Base-by-base conservation (phyloP, 129 eudicot genomes). In the Centella asiatica region DNA sequence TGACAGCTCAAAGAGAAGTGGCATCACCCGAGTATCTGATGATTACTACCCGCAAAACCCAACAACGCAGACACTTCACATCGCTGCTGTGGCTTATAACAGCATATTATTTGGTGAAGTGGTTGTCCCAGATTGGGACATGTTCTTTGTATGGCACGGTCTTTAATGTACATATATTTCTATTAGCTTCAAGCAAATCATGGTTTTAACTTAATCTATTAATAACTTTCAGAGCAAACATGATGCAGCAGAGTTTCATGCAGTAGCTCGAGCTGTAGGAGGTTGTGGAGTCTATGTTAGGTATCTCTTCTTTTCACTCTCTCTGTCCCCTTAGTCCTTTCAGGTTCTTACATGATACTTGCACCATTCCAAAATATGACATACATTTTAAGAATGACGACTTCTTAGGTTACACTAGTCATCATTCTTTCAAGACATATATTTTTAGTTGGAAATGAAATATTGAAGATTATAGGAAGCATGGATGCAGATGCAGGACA, bases 281-380 rank as follows among this genome's bases (percentile, higher is more conserved):
- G 83, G 83, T 31, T 77, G 83, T 64, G 78, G 78, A 40, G 48
- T 77, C 48, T 77, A 77, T 28, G 83, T 78, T 32, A 78, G 83
- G 83, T 78, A 60, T 7, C n/a, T n/a, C n/a, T n/a, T n/a, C n/a
- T n/a, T n/a, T n/a, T n/a, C n/a, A n/a, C n/a, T n/a, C n/a, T n/a
- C n/a, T n/a, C n/a, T n/a, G n/a, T n/a, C n/a, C n/a, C n/a, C n/a
- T n/a, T n/a, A n/a, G n/a, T n/a, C n/a, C n/a, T n/a, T n/a, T n/a
- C n/a, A n/a, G n/a, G n/a, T n/a, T n/a, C n/a, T n/a, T n/a, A n/a
- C n/a, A n/a, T n/a, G n/a, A n/a, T n/a, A n/a, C n/a, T n/a, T n/a
- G n/a, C n/a, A n/a, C n/a, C n/a, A n/a, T n/a, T n/a, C n/a, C n/a
- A n/a, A n/a, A n/a, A n/a, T n/a, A n/a, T n/a, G n/a, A n/a, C n/a